Conservation (phyloP, 192 early-diverging fungal genomes). For the Backusella luteola region DNA sequence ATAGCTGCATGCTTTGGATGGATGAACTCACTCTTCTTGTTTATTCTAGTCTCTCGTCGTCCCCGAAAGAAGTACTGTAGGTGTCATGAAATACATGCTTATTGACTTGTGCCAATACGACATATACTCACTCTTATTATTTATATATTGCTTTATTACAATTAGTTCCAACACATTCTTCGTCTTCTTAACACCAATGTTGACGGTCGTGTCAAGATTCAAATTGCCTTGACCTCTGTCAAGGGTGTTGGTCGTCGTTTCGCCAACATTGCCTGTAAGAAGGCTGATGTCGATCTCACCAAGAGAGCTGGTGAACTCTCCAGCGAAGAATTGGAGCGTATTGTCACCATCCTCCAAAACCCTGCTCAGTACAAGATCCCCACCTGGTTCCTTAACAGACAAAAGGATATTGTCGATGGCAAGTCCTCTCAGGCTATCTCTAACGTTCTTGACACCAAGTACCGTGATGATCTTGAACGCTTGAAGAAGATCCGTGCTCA, state of each 20-base stretch:
- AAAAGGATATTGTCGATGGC: constrained; percentile 96
- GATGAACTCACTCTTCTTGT: constrained; percentile 5
- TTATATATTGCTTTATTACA: too few species aligned
- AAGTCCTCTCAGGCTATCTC: constrained; percentile 94
- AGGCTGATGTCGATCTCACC: constrained; percentile 96
- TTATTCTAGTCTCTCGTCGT: constrained; percentile 78
- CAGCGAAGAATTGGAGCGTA: constrained; percentile 96
- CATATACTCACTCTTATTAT: not conserved
- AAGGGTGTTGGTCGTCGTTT: constrained; percentile 99
- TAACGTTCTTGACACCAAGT: constrained; percentile 92
- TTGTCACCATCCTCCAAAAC: constrained; percentile 99
- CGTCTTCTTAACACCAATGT: constrained; percentile 99
- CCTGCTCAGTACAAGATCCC: constrained; percentile 99
- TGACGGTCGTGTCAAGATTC: constrained; percentile 91
- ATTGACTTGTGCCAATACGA: not conserved
- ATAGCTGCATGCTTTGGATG: not conserved
- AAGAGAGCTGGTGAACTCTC: constrained; percentile 98
- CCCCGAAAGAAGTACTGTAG: constrained; percentile 74
- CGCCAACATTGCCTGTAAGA: constrained; percentile 99
- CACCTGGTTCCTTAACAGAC: constrained; percentile 99
- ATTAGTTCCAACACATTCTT: constrained; percentile 90
- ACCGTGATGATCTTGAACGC: constrained; percentile 98
- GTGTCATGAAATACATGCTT: not conserved
- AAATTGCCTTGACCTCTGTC: constrained; percentile 95
- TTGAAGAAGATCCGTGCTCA: constrained; percentile 99